Percentiles rank a stretch among this genome's conserved stretches.
Evolutionary conservation across 2,329 filamentous ascomycete species (phyloP).

Genomic region (Diaporthe citriasiana): DNA sequence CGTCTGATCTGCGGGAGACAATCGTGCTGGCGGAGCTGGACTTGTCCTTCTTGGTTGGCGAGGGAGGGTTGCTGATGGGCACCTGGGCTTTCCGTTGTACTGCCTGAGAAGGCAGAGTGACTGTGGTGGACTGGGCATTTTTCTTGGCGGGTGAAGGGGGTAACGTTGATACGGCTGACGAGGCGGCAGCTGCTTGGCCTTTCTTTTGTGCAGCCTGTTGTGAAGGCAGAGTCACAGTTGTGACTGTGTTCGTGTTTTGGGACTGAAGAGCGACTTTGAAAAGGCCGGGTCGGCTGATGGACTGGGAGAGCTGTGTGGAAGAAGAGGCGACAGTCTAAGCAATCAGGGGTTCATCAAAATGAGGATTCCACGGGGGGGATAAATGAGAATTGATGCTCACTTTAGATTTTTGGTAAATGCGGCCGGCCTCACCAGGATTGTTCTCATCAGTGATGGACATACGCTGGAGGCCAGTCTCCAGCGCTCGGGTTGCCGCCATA

Average conservation of each 20-base stretch:
- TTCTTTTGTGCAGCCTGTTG: slow-evolving; percentile 75
- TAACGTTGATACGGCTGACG: slow-evolving; percentile 43
- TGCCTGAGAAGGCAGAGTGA: slow-evolving; percentile 77
- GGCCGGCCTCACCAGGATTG: slow-evolving; percentile 68
- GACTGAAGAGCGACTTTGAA: slow-evolving; percentile 89
- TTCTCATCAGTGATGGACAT: slow-evolving; percentile 93
- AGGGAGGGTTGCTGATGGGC: slow-evolving; percentile 57
- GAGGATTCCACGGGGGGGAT: neutral
- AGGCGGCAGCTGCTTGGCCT: slow-evolving; percentile 46
- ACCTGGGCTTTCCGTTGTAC: slow-evolving; percentile 64
- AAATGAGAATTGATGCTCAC: slow-evolving; percentile 59
- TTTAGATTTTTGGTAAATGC: slow-evolving; percentile 80
- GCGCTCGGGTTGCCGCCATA: slow-evolving; percentile 78
- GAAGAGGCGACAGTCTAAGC: slow-evolving; percentile 56
- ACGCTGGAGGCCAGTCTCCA: slow-evolving; percentile 91
- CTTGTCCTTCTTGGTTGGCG: slow-evolving; percentile 67
- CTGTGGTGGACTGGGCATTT: slow-evolving; percentile 60
- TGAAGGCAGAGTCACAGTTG: slow-evolving; percentile 77
- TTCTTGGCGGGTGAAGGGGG: slow-evolving; percentile 43
- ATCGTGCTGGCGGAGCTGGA: slow-evolving; percentile 53
- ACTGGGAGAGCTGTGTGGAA: slow-evolving; percentile 64
- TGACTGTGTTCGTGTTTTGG: slow-evolving; percentile 74
- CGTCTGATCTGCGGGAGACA: slow-evolving; percentile 58
- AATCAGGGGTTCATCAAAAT: slow-evolving; percentile 50
- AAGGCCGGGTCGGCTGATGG: slow-evolving; percentile 80